Conservation (phyloP, 768 basidiomycete species). For the Mycena vitilis region DNA sequence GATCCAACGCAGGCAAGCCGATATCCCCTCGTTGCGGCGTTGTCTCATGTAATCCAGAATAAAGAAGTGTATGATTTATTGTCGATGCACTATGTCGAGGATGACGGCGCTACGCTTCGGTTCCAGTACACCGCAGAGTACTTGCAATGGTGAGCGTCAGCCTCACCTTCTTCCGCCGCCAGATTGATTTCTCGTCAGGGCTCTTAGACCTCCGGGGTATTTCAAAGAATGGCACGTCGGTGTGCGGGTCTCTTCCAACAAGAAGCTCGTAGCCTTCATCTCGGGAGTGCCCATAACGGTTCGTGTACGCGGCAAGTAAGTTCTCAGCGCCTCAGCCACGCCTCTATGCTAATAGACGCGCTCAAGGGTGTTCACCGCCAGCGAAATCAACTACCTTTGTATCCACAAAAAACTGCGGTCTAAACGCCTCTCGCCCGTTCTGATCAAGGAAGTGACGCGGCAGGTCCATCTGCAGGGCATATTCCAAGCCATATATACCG, state of each 20-base stretch:
- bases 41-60: conserved; percentile 59
- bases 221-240: conserved; percentile 96
- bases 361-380: conserved; percentile 71
- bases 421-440: conserved; percentile 92
- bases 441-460: conserved; percentile 97
- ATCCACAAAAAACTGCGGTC: conserved; percentile 97
- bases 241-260: conserved; percentile 89
- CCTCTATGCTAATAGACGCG: conserved; percentile 7
- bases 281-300: conserved; percentile 90
- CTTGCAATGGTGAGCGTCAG: conserved; percentile 76
- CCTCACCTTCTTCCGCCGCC: conserved; percentile 11
- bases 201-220: conserved; percentile 93
- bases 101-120: conserved; percentile 94
- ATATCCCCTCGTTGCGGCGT: conserved; percentile 1
- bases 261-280: conserved; percentile 98
- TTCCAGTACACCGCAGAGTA: conserved; percentile 97
- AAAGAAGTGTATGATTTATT: conserved; percentile 94
- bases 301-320: conserved; percentile 87
- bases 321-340: conserved; percentile 20
- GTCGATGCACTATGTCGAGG: conserved; percentile 96
- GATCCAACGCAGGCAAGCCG: conserved; percentile 75
- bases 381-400: conserved; percentile 98
- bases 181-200: conserved; percentile 64
- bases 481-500: conserved; percentile 98
- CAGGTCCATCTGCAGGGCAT: conserved; percentile 90